Base-by-base conservation (phyloP, 1,284 basidiomycete genomes). In the Microbotryomycetes sp. region DNA sequence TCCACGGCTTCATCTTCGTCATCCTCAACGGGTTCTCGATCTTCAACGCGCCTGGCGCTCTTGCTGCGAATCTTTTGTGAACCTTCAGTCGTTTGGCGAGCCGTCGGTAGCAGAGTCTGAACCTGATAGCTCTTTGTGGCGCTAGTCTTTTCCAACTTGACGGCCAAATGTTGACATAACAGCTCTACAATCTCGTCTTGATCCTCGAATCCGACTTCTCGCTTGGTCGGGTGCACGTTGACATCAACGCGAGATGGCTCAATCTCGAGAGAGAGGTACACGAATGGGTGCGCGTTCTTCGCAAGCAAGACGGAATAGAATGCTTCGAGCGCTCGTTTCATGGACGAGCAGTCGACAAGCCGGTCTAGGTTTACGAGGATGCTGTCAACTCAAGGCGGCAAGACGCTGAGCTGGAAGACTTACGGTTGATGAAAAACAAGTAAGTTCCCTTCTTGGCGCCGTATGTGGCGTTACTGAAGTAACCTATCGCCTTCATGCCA, bases 171-270 rank as follows among this genome's bases (percentile, higher is more conserved):
- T 65, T 87, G 83, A n/a, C 88, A 84, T 52, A 98, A 84, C 6
- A 78, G 79, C 67, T 91, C 86, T 4, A 88, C 86, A 68, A 97
- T 90, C 15, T 81, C 81, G 57, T 97, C 96, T 74, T 98, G 91
- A 68, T 97, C 84, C 57, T 97, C 77, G 71, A 98, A 98, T 69
- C 73, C 78, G 49, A 80, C 79, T 75, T 97, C 93, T 45, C 88
- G 87, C 75, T 99, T 98, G 1, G 96, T 98, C 0, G 96, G 96
- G 74, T 97, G 94, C 0, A 98, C 93, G 70, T 98, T 98, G 60
- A 97, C 93, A 72, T 99, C 96, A 11, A 99, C 86, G 29, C 88
- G 85, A 35, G 84, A 81, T 0, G 93, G 91, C 60, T 91, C 85
- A 66, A 98, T 86, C 31, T 85, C 79, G 41, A 98, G 76, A 66